A percentile compares a stretch with the other conserved stretches of the same genome.
These are phyloP conservation scores for Codiaeum variegatum DNA, from an alignment of 441 rosid genomes.

Conservation along the genomic window DNA sequence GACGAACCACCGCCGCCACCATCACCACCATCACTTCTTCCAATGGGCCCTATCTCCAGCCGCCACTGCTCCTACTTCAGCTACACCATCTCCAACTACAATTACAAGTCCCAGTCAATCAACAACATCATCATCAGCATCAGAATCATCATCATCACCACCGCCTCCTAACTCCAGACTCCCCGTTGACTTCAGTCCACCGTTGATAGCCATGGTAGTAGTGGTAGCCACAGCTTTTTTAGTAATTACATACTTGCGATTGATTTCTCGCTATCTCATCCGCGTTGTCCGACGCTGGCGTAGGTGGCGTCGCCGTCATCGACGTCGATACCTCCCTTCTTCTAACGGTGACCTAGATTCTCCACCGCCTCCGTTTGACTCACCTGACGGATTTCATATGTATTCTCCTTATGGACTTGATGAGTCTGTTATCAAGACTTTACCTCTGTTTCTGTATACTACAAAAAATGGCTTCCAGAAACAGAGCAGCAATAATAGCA, in stretches of 20 bases:
- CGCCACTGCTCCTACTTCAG: constrained; percentile 20
- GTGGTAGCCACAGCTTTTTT: constrained; percentile 78
- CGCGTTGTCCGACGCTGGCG: constrained; percentile 43
- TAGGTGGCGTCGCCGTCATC: constrained; percentile 44
- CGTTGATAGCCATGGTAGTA: constrained; percentile 84
- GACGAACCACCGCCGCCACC: constrained; percentile 17
- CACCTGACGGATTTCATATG: constrained; percentile 61
- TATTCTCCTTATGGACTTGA: constrained; percentile 67
- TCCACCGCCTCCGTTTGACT: constrained; percentile 40
- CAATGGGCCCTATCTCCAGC: constrained; percentile 28
- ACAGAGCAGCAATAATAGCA: constrained; percentile 14
- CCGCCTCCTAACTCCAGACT: constrained; percentile 26
- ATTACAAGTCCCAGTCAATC: constrained; percentile 10
- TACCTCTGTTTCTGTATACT: constrained; percentile 61
- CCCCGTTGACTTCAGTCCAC: constrained; percentile 73
- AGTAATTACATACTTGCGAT: constrained; percentile 68
- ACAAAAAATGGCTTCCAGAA: constrained; percentile 20
- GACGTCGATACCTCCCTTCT: constrained; percentile 38
- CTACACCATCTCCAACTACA: constrained; percentile 12
- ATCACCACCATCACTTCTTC: constrained; percentile 18
- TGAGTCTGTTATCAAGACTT: constrained; percentile 50
- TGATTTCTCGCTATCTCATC: constrained; percentile 64
- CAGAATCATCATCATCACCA: constrained; percentile 6
- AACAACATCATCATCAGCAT: constrained; percentile 13
- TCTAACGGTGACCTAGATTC: constrained; percentile 54